Percentiles rank a stretch among this genome's conserved stretches.
Evolutionary conservation across 192 early-diverging fungal species (phyloP).

Genomic region (Backusella mclennaniae): DNA sequence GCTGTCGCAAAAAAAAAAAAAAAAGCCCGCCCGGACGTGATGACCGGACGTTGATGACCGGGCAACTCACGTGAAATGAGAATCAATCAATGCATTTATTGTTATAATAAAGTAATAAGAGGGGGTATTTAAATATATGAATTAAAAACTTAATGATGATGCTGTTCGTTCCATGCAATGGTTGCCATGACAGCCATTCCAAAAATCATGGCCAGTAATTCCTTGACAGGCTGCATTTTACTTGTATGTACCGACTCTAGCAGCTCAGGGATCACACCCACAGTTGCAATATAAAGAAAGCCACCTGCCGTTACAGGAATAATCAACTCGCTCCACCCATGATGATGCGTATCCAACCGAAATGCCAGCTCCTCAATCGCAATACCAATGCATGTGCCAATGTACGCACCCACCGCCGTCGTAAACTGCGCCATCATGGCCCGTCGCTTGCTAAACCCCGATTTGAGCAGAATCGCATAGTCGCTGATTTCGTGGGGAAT

Average conservation of each 20-base stretch:
- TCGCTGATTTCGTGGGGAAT: conserved; percentile 88
- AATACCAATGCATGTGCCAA: conserved; percentile 76
- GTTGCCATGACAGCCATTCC: conserved; percentile 71
- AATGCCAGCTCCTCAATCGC: conserved; percentile 64
- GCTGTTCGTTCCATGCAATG: conserved; percentile 66
- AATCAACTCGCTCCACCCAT: conserved; percentile 63
- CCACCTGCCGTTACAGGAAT: conserved; percentile 88
- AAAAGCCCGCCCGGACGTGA: neutral
- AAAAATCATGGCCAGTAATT: conserved; percentile 69
- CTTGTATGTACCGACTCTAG: conserved; percentile 57
- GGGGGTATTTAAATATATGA: neutral
- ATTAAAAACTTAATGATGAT: conserved; percentile 3
- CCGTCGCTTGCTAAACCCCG: conserved; percentile 68
- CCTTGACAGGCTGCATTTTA: conserved; percentile 47
- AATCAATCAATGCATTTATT: neutral
- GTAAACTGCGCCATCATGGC: conserved; percentile 78
- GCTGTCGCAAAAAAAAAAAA: neutral
- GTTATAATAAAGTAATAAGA: neutral
- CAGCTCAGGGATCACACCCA: conserved; percentile 80
- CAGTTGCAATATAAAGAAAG: conserved; percentile 86
- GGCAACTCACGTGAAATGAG: too few species aligned
- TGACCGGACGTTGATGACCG: too few species aligned
- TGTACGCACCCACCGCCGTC: conserved; percentile 76
- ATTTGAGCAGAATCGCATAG: conserved; percentile 82
- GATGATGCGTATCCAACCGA: neutral